Evolutionary conservation across 2,329 filamentous ascomycete genomes (phyloP), one percentile per base, ranked within the genome.

Genomic region (Colletotrichum scovillei): DNA sequence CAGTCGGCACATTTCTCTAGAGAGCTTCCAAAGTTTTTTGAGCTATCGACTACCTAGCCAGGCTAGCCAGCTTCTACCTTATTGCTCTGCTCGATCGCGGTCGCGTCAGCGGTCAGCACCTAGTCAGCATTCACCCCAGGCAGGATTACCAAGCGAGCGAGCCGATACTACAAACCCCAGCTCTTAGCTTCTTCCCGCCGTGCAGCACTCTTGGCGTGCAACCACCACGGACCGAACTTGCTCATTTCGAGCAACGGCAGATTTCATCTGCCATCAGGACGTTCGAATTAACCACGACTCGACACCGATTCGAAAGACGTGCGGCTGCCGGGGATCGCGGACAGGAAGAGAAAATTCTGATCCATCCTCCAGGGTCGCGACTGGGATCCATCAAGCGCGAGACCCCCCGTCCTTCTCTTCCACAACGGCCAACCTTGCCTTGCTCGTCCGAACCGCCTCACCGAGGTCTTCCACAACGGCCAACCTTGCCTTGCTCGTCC

Each of bases 121-220:
- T 46, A 28, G 16, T 53, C 28, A 22, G 28, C 55, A 56, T 26
- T 64, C 49, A 30, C n/a, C 16, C 46, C n/a, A 7, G 46, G 14
- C 42, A 22, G 30, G 24, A 57, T 56, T 60, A 60, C 63, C 68
- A 60, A 60, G 68, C 63, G n/a, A 52, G 56, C 19, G 24, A 30
- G 12, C 8, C 26, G 28, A 32, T 26, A 42, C 11, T 58, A 12
- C 35, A 60, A 19, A 38, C 66, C 59, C 46, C n/a, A 38, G 35
- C 19, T 19, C 62, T 46, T 46, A 67, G 68, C 63, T 49, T 67
- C 56, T 67, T 71, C 56, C 63, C 63, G 68, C 32, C 68, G 49
- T 28, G 55, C 63, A 67, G 53, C 30, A 19, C 68, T 67, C 68
- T 67, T 67, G 53, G 67, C 62, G 42, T 56, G n/a, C 57, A n/a